phyloP scores from a whole-genome alignment of 345 rosid species.

The Murraya koenigii region DNA sequence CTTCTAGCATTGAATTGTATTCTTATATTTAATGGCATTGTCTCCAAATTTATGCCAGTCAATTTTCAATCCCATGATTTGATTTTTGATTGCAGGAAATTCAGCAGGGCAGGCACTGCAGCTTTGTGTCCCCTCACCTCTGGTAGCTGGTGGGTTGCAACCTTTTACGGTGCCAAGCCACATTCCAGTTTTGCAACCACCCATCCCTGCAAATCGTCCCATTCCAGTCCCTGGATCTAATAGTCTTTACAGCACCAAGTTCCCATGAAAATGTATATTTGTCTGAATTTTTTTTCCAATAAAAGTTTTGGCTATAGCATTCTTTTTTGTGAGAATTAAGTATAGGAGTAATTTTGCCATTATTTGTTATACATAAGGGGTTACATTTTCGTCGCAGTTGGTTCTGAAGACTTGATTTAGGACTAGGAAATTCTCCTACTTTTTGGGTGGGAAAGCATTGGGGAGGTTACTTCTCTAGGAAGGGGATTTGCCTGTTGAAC shows the following conservation, averaged over 20 bases:
- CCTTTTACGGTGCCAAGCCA: conserved; percentile 36
- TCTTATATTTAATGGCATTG: background rate
- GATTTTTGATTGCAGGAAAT: conserved; percentile 25
- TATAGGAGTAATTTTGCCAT: background rate
- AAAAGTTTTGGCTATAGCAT: conserved; percentile 28
- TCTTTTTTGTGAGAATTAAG: background rate
- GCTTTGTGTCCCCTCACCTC: conserved; percentile 44
- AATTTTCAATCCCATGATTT: background rate
- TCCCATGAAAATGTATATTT: conserved; percentile 29
- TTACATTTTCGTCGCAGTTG: background rate
- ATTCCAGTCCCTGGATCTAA: conserved; percentile 40
- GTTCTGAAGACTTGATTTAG: background rate
- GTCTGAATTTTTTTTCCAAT: conserved; percentile 4
- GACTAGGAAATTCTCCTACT: background rate
- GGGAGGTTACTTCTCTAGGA: background rate
- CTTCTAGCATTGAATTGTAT: background rate
- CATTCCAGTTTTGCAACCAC: conserved; percentile 45
- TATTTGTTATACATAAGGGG: background rate
- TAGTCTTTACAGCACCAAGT: conserved; percentile 37
- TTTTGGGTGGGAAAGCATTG: background rate
- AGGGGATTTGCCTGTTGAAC: background rate
- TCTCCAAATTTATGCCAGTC: background rate
- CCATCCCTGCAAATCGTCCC: conserved; percentile 31
- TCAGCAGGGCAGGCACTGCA: conserved; percentile 39
- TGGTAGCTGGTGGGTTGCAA: conserved; percentile 40